Evolutionary conservation across 495 filamentous ascomycete genomes (phyloP), one percentile per base, ranked within the genome.

Genomic region (Neurospora cerealis): DNA sequence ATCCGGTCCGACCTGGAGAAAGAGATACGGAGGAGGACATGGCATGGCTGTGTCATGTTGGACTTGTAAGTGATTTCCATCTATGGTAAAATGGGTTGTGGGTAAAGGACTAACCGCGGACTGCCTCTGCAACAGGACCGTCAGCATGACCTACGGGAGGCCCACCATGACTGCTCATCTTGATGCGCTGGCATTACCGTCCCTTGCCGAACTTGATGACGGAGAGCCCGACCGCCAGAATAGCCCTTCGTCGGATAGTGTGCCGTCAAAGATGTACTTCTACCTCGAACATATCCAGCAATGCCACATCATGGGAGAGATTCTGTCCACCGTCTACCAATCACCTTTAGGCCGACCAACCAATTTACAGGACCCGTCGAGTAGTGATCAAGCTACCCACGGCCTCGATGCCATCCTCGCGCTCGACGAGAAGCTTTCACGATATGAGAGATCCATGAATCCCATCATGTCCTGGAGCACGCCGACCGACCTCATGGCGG

Each of bases 1-100:
- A 73, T 77, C n/a, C 74, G 78, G 15, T 77, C 78, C 3, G 79
- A 79, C 0, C 66, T 84, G 32, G 84, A 86, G 54, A 75, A 54
- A 1, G 85, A 87, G 54, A 81, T 86, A 15, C 79, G 82, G n/a
- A 75, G 81, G 41, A 81, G 85, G 5, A 84, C 83, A 0, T 87
- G 86, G 85, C 83, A 87, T 77, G 82, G 80, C 10, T 87, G 86
- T 73, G 82, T 87, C 2, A 79, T 85, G 19, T 77, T 87, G 75
- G 85, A 87, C 60, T 81, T 83, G 84, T 86, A 75, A 71, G 82
- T 79, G 48, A 36, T 24, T 73, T 66, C 10, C 21, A 1, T 44
- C n/a, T 3, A 17, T 10, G 2, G 15, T n/a, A n/a, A n/a, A 1
- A 46, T 46, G 42, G 7, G 19, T 46, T 10, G 19, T n/a, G 42